Conservation (phyloP, 176 grass and related monocot genomes). For the Oryza australiensis region DNA sequence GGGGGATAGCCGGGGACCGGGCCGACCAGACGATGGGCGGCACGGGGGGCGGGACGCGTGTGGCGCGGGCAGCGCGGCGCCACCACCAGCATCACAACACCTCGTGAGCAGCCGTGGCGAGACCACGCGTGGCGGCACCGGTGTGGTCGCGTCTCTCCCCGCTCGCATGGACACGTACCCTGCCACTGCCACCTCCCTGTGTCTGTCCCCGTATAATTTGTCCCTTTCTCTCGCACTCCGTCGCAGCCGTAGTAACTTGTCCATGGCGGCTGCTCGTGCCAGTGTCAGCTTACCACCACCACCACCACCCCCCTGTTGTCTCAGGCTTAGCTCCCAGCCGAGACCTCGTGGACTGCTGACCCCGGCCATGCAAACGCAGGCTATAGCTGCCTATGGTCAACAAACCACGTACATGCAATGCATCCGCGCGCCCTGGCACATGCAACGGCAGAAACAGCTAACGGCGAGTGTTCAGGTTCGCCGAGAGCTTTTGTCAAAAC, state of each 20-base stretch:
- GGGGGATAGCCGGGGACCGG: too few relatives aligned
- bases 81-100: neutral
- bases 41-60: neutral
- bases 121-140: conserved; percentile 14
- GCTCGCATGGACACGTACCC: neutral
- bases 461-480: too few relatives aligned
- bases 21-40: too few relatives aligned
- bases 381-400: too few relatives aligned
- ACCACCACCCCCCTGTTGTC: too few relatives aligned
- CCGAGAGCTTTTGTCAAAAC: too few relatives aligned
- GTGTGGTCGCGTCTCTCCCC: neutral
- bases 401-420: neutral
- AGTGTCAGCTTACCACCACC: too few relatives aligned
- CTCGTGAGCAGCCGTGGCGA: neutral
- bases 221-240: neutral
- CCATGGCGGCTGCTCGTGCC: too few relatives aligned
- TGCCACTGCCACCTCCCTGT: too few relatives aligned
- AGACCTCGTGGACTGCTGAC: too few relatives aligned
- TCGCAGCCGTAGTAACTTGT: neutral
- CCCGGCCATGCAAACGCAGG: too few relatives aligned
- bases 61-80: neutral
- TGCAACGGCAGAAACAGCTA: neutral
- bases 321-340: too few relatives aligned
- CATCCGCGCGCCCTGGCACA: neutral
- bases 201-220: neutral